Base-by-base conservation (phyloP, 2,329 filamentous ascomycete genomes). In the Escovopsis sp. region DNA sequence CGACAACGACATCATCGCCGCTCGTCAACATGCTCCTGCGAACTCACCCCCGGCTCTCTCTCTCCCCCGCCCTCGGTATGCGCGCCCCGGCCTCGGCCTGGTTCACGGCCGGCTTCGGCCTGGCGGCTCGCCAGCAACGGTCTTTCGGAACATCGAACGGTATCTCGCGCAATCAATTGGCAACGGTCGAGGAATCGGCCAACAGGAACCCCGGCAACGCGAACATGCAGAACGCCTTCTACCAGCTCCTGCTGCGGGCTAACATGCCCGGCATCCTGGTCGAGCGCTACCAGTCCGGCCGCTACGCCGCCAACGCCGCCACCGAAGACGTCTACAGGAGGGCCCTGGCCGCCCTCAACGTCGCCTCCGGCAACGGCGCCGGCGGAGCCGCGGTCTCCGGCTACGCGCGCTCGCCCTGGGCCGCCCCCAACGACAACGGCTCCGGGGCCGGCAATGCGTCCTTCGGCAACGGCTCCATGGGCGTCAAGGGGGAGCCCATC, bases 201-300 rank as follows among this genome's bases (percentile, higher is more conserved):
- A 98, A 96, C 60, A 81, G 85, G 57, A 93, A 94, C 49, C 85
- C 90, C 2, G 72, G 67, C 40, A 96, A 85, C 56, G 79, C 86
- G 19, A 81, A 80, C 30, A 78, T 86, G 15, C 90, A 98, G 56
- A 90, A 88, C 54, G 79, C 83, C 13, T 94, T 98, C 56, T 98
- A 98, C 54, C 80, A 88, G 53, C 79, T 87, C 31, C 72, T 98
- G 12, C 68, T 94, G 37, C 81, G 82, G 52, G 86, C 88, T 35
- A 90, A 92, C 50, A 87, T 94, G 81, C 84, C 88, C 14, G 79
- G 86, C 35, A 93, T 98, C 43, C 66, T 98, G 38, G 72, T 94
- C 40, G 86, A 96, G 57, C 71, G 90, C 49, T 90, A 94, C 56
- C 77, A 86, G 52, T 86, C 80, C 13, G 82, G 82, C 42, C 75